Conservation (phyloP, 805 yeast genomes). For the Starmerella geochares region DNA sequence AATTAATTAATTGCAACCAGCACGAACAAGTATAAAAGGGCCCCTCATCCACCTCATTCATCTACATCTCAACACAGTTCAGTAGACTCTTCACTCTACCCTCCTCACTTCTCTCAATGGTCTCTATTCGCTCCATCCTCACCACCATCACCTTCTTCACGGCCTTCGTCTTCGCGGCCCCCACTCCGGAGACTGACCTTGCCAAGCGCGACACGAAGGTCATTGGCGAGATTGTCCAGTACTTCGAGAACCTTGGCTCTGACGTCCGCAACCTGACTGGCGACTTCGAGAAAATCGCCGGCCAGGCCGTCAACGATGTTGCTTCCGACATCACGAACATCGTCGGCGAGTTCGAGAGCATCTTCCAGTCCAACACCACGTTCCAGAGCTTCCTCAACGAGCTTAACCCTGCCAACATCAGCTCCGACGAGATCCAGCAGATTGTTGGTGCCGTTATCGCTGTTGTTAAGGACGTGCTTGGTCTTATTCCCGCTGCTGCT, state of each 20-base stretch:
- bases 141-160: neutral
- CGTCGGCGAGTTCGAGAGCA: neutral
- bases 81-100: neutral
- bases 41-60: neutral
- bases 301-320: neutral
- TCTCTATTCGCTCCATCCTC: conserved; percentile 1
- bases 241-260: neutral
- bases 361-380: neutral
- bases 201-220: neutral
- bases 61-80: neutral
- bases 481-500: neutral
- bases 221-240: conserved; percentile 1
- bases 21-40: neutral
- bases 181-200: neutral
- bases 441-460: neutral
- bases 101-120: neutral
- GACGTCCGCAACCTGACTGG: neutral
- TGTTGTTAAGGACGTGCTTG: neutral
- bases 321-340: neutral
- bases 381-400: neutral
- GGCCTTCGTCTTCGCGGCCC: neutral
- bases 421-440: neutral
- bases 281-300: neutral
- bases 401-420: conserved; percentile 1
- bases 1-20: neutral